Base-by-base conservation (phyloP, 2,329 filamentous ascomycete genomes). In the Curvularia sp. region DNA sequence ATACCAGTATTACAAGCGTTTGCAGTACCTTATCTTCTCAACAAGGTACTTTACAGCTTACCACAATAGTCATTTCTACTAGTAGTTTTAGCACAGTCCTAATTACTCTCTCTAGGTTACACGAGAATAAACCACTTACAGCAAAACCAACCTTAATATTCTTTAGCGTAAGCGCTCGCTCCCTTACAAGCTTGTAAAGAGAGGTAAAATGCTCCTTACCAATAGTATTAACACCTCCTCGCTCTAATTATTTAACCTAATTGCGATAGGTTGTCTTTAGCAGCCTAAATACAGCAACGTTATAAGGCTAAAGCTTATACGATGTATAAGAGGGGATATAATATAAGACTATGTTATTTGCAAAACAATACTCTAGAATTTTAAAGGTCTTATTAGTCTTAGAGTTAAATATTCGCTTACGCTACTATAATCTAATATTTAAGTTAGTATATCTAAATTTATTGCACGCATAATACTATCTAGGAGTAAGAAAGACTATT, bases 91-190 rank as follows among this genome's bases (percentile, higher is more conserved):
- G 67, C 19, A 68, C 68, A 60, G 61, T 52, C 59, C 55, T 64
- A 6, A 76, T 64, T 41, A 75, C 73, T 61, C 65, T 73, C 15
- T 72, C 43, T 64, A 59, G 70, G 57, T 74, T 73, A 45, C 73
- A 73, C 19, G 65, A 71, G 39, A 63, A 69, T 25, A 73, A 60
- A 32, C 72, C 65, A 53, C 58, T 64, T 38, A 58, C 68, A 49
- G 66, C 60, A 60, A 49, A 76, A 2, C 61, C 70, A 21, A 67
- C 52, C 12, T 47, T 61, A 51, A 76, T 76, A 53, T 76, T 78
- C 59, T 61, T 72, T n/a, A 21, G 18, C 4, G 66, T 73, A 8
- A 73, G 57, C 12, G 67, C 71, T 36, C 15, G 60, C 34, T 61
- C 53, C 41, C 67, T 60, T 43, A 68, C 69, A 55, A 58, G 65